Conservation (phyloP, 768 basidiomycete species). For the Amanita molliuscula region DNA sequence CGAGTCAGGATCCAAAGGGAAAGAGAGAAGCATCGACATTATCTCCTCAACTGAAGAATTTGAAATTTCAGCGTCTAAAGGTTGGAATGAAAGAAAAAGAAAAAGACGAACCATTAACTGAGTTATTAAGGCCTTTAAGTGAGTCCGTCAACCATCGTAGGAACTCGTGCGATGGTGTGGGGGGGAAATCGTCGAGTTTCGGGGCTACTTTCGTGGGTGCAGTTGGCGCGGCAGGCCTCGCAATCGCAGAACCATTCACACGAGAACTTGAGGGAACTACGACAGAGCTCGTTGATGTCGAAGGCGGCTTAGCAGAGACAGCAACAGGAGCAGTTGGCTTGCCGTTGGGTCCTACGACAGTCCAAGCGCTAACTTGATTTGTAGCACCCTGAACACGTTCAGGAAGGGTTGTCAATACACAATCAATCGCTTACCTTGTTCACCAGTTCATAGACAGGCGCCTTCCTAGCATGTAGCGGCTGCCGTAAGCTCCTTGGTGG, state of each 20-base stretch:
- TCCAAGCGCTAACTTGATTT: constrained; percentile 56
- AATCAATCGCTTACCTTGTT: constrained; percentile 43
- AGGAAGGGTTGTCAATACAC: constrained; percentile 15
- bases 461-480: constrained; percentile 52
- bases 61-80: constrained; percentile 3
- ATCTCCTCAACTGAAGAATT: constrained; percentile 81
- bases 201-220: constrained; percentile 22
- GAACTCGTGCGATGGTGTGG: constrained; percentile 80
- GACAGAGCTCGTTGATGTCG: constrained; percentile 15
- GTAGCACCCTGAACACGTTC: constrained; percentile 15
- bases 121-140: constrained; percentile 64
- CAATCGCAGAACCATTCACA: constrained; percentile 20
- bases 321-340: constrained; percentile 32
- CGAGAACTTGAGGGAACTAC: constrained; percentile 18
- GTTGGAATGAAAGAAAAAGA: background rate
- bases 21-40: constrained; percentile 88
- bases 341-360: constrained; percentile 75
- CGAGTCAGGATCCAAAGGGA: constrained; percentile 82
- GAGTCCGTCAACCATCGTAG: constrained; percentile 84
- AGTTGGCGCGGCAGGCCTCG: constrained; percentile 14
- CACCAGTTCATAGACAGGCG: constrained; percentile 64
- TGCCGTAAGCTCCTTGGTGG: constrained; percentile 48
- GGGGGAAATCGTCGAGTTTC: constrained; percentile 52
- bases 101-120: constrained; percentile 52
- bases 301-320: constrained; percentile 17